Conservation (phyloP, 2,329 filamentous ascomycete genomes). For the Sodiomyces alkalinus region DNA sequence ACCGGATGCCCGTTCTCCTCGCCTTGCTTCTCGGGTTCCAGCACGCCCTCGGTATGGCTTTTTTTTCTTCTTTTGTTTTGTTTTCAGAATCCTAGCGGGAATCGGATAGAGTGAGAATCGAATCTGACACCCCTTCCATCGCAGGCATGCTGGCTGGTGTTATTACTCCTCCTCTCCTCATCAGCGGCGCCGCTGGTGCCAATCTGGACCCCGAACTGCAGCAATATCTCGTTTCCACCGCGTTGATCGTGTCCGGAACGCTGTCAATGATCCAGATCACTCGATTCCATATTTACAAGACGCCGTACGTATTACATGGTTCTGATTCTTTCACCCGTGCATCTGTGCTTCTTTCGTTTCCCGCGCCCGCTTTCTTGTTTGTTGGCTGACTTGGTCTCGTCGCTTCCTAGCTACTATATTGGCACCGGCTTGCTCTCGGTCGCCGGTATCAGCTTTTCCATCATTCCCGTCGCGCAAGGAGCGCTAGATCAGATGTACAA, state of each 20-base stretch:
- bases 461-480: conserved; percentile 58
- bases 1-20: conserved; percentile 60
- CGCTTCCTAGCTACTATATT: conserved; percentile 44
- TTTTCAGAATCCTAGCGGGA: too few relatives aligned
- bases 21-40: conserved; percentile 65
- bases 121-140: too few relatives aligned
- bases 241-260: conserved; percentile 64
- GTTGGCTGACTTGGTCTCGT: conserved; percentile 2
- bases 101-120: too few relatives aligned
- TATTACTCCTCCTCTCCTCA: conserved; percentile 65
- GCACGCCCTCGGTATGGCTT: conserved; percentile 67
- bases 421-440: conserved; percentile 71
- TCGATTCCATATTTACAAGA: conserved; percentile 55
- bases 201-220: conserved; percentile 45
- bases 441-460: conserved; percentile 63
- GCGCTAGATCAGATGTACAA: conserved; percentile 65
- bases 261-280: conserved; percentile 66
- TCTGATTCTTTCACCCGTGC: neutral
- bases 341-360: too few relatives aligned
- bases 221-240: conserved; percentile 67
- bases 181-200: conserved; percentile 44
- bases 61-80: too few relatives aligned
- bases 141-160: conserved; percentile 54
- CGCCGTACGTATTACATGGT: conserved; percentile 27
- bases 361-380: neutral